Conservation (phyloP, 495 filamentous ascomycete species). For the Lasiosphaeria miniovina region DNA sequence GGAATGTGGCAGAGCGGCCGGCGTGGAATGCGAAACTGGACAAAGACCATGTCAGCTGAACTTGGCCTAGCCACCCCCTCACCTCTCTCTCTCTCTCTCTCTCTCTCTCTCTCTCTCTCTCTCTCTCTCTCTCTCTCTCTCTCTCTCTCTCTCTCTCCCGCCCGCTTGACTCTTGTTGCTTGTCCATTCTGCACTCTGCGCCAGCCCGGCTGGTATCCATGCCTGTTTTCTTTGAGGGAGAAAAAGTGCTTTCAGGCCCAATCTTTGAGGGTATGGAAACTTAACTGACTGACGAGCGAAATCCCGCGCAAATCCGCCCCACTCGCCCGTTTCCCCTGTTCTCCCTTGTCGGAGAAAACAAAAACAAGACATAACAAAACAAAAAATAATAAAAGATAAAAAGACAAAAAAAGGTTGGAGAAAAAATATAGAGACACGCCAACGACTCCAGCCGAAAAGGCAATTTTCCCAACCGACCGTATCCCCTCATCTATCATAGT, state of each 20-base stretch:
- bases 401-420: constrained; percentile 10
- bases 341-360: neutral
- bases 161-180: neutral
- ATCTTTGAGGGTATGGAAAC: too few species aligned
- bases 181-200: neutral
- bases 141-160: constrained; percentile 10
- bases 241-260: too few species aligned
- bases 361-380: constrained; percentile 1
- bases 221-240: too few species aligned
- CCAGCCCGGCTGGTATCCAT: neutral
- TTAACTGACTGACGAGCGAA: too few species aligned
- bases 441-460: constrained; percentile 28
- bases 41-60: constrained; percentile 46
- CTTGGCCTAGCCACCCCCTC: constrained; percentile 25
- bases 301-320: too few species aligned
- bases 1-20: constrained; percentile 25
- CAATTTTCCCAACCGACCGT: constrained; percentile 32
- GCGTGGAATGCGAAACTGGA: constrained; percentile 21
- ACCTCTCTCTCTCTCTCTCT: constrained; percentile 14
- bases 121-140: constrained; percentile 14
- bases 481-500: constrained; percentile 31
- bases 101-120: constrained; percentile 11
- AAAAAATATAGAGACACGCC: constrained; percentile 12
- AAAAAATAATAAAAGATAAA: constrained; percentile 5
- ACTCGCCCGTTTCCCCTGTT: too few species aligned